Conservation (phyloP, 2,329 filamentous ascomycete species). For the Scedosporium aurantiacum region DNA sequence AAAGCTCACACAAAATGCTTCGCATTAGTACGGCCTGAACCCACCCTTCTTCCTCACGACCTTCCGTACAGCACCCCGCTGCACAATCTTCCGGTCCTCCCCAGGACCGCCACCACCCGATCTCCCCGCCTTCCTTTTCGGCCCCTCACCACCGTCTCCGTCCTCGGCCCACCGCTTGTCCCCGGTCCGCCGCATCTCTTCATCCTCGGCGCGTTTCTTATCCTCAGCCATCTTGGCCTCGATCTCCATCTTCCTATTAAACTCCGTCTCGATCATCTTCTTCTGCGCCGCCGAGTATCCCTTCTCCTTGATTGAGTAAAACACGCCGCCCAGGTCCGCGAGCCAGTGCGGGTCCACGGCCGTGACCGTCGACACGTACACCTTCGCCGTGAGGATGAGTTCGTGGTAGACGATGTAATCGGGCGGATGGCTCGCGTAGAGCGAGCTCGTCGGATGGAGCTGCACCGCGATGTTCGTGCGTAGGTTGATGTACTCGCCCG, state of each 20-base stretch:
- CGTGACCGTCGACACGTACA: constrained; percentile 97
- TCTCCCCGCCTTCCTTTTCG: constrained; percentile 27
- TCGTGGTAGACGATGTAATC: constrained; percentile 99
- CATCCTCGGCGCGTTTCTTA: constrained; percentile 53
- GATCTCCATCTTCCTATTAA: constrained; percentile 86
- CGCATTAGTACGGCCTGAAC: constrained; percentile 9
- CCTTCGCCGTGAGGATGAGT: constrained; percentile 88
- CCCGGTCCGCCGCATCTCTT: constrained; percentile 37
- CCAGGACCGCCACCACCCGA: neutral
- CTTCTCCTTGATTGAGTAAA: constrained; percentile 96
- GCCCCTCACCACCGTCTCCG: constrained; percentile 8
- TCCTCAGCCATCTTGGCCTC: constrained; percentile 87
- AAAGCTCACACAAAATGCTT: neutral
- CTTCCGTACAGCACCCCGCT: constrained; percentile 52
- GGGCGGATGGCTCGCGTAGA: constrained; percentile 90
- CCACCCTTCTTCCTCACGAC: constrained; percentile 11
- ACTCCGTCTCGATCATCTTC: constrained; percentile 79
- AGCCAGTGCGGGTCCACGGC: constrained; percentile 95
- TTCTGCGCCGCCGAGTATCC: constrained; percentile 83
- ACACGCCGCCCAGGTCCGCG: constrained; percentile 89
- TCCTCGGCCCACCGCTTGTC: constrained; percentile 26
- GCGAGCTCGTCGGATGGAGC: constrained; percentile 82
- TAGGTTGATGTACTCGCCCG: constrained; percentile 95
- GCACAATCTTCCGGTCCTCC: constrained; percentile 44
- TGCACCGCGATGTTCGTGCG: constrained; percentile 90